A percentile compares a stretch with the other conserved stretches of the same genome.
phyloP scores from a whole-genome alignment of 805 yeast genomes.

The Sungouiozyma ichnusensis region DNA sequence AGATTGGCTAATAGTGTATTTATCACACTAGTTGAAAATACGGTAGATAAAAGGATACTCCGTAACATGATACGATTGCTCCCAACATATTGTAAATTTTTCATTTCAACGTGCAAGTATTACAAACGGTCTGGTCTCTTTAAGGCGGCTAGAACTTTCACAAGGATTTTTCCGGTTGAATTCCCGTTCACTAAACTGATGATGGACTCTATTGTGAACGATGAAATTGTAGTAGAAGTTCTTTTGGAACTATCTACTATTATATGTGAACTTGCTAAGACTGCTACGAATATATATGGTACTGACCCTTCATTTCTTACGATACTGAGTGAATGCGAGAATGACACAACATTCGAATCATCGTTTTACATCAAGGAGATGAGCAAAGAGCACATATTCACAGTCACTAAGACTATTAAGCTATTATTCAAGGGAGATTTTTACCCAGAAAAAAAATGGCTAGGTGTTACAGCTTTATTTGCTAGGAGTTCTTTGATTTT shows the following conservation, averaged over 20 bases:
- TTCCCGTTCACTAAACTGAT: slow-evolving; percentile 57
- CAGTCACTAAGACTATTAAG: slow-evolving; percentile 40
- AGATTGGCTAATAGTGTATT: slow-evolving; percentile 55
- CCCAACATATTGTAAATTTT: slow-evolving; percentile 43
- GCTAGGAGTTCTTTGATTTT: slow-evolving; percentile 46
- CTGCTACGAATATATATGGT: slow-evolving; percentile 34
- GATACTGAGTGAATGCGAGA: slow-evolving; percentile 30
- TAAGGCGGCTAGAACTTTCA: slow-evolving; percentile 53
- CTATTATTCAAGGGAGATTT: slow-evolving; percentile 43
- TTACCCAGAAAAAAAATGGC: slow-evolving; percentile 65
- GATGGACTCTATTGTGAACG: slow-evolving; percentile 64
- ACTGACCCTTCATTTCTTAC: slow-evolving; percentile 35
- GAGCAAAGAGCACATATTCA: slow-evolving; percentile 32
- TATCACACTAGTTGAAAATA: slow-evolving; percentile 37
- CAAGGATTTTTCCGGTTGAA: slow-evolving; percentile 54
- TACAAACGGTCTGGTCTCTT: slow-evolving; percentile 33
- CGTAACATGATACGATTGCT: slow-evolving; percentile 42
- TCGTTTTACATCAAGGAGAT: slow-evolving; percentile 35
- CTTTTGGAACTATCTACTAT: slow-evolving; percentile 58
- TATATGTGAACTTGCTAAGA: slow-evolving; percentile 44
- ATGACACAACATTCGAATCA: slow-evolving; percentile 34
- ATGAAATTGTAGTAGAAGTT: slow-evolving; percentile 59
- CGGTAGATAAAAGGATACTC: slow-evolving; percentile 34
- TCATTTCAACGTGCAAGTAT: slow-evolving; percentile 43
- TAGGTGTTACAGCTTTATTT: slow-evolving; percentile 51